phyloP scores from a whole-genome alignment of 2,329 filamentous ascomycete species.

The Botryotinia globosa region DNA sequence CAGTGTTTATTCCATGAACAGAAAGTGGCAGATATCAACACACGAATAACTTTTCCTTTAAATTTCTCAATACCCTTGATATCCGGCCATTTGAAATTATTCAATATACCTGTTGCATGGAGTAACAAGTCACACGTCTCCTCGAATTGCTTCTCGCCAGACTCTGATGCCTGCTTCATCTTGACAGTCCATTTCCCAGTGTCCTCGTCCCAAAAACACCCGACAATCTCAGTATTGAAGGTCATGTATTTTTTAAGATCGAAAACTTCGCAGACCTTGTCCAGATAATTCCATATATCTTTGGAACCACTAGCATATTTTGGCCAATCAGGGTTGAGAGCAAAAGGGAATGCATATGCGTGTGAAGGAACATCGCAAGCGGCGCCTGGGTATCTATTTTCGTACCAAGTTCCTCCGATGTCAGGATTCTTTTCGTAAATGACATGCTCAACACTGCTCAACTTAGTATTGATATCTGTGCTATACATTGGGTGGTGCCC shows the following conservation, averaged over 20 bases:
- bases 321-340: slow-evolving; percentile 57
- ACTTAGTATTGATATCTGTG: background rate
- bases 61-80: slow-evolving; percentile 48
- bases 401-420: slow-evolving; percentile 47
- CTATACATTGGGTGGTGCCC: background rate
- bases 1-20: background rate
- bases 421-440: slow-evolving; percentile 49
- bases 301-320: slow-evolving; percentile 55
- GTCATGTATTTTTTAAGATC: slow-evolving; percentile 52
- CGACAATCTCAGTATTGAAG: slow-evolving; percentile 48
- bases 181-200: slow-evolving; percentile 50
- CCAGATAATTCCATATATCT: slow-evolving; percentile 52
- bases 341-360: slow-evolving; percentile 51
- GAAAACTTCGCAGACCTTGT: slow-evolving; percentile 48
- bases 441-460: slow-evolving; percentile 44
- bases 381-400: slow-evolving; percentile 54
- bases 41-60: slow-evolving; percentile 47
- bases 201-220: slow-evolving; percentile 49
- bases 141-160: slow-evolving; percentile 26
- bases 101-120: slow-evolving; percentile 33
- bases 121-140: slow-evolving; percentile 32
- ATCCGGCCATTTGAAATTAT: slow-evolving; percentile 45
- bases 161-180: slow-evolving; percentile 41
- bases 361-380: slow-evolving; percentile 42
- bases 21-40: background rate